Base-by-base conservation (phyloP, 805 yeast species). In the Spathaspora boniae region DNA sequence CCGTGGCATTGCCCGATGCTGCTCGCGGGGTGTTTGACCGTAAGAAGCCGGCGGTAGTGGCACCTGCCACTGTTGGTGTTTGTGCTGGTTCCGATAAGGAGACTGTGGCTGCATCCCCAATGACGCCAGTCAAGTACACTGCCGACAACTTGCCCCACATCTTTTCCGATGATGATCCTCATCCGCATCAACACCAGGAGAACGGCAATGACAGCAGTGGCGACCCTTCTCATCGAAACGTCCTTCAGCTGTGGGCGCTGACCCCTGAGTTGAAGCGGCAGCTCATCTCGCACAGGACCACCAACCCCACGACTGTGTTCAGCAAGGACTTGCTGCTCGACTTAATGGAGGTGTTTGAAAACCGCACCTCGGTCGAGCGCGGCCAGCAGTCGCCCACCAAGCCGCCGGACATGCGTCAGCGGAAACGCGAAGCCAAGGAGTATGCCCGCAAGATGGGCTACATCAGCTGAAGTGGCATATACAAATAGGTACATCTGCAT, bases 321-420 rank as follows among this genome's bases (percentile, higher is more conserved):
- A 95, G 95, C 0, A 81, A 84, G 5, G 73, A 83, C 21, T 82
- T 84, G 0, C 79, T 79, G 2, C 60, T 84, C 39, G 31, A 78
- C 34, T 77, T 82, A 62, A 86, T 78, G 35, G 86, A 80, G 43
- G 76, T 84, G 3, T 86, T 84, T 51, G 72, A 68, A 25, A 51
- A 77, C 3, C 62, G 70, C 34, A 55, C 71, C 3, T 65, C 78
- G n/a, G 68, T 73, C 43, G 60, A 69, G 37, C 66, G 82, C 43
- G 72, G 78, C 2, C 67, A 78, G 29, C 74, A 76, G 12, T 72
- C 84, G 2, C 74, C 78, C 3, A 65, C 72, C 3, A 61, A 64
- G 39, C 55, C 70, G 0, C 68, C 65, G 4, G 59, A 64, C 21
- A 78, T 72, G 40, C 45, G 35, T 20, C 48, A 48, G 34, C 62